Percentiles rank a stretch among this genome's conserved stretches.
These are phyloP conservation scores for Bauhinia variegata DNA, from an alignment of 306 rosid genomes.

Conservation along the genomic window DNA sequence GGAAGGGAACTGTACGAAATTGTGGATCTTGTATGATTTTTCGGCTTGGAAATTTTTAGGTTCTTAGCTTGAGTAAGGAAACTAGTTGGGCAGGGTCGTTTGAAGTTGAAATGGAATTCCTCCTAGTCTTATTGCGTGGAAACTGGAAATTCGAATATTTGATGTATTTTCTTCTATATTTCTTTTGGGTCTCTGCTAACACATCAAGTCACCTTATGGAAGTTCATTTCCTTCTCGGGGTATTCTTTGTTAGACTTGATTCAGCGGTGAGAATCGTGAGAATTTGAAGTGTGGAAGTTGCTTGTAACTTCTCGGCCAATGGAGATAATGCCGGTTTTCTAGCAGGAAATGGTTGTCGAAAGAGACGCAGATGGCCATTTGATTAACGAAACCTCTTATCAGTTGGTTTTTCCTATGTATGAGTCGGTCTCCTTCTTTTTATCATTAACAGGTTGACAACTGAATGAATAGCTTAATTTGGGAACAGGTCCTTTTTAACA, in stretches of 20 bases:
- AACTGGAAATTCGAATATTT: background rate
- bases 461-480: too few relatives aligned
- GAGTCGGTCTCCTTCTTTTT: constrained; percentile 83
- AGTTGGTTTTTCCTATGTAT: constrained; percentile 47
- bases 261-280: constrained; percentile 33
- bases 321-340: constrained; percentile 38
- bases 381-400: constrained; percentile 37
- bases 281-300: constrained; percentile 22
- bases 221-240: background rate
- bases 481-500: too few relatives aligned
- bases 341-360: constrained; percentile 38
- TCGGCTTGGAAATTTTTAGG: constrained; percentile 12
- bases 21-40: constrained; percentile 28
- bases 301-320: constrained; percentile 31
- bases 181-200: too few relatives aligned
- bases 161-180: constrained; percentile 1
- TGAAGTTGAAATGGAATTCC: constrained; percentile 9
- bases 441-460: too few relatives aligned
- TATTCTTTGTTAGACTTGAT: constrained; percentile 33
- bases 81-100: constrained; percentile 25
- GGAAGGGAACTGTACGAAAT: constrained; percentile 1
- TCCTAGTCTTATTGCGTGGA: background rate
- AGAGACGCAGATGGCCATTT: constrained; percentile 39
- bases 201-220: background rate
- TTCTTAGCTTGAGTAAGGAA: constrained; percentile 12